phyloP scores from a whole-genome alignment of 305 asterid species.

The Nicotiana rustica region DNA sequence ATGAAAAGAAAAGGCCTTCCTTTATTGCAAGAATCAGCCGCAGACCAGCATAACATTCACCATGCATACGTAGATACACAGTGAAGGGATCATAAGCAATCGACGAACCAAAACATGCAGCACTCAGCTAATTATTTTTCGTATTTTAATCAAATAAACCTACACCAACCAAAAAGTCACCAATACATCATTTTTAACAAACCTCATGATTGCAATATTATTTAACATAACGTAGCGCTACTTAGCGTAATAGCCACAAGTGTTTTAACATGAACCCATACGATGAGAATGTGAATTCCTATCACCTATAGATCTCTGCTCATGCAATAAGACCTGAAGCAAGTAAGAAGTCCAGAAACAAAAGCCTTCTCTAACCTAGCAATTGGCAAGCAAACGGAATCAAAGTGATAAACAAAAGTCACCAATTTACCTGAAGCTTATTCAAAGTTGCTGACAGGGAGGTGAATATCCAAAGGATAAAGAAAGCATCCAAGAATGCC shows the following conservation, averaged over 20 bases:
- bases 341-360: not conserved
- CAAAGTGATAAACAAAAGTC: not conserved
- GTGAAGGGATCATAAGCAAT: not conserved
- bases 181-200: not conserved
- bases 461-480: slow-evolving; percentile 95
- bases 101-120: not conserved
- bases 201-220: not conserved
- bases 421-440: slow-evolving; percentile 88
- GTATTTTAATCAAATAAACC: not conserved
- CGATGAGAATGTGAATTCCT: not conserved
- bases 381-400: not conserved
- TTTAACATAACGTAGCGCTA: not conserved
- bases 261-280: not conserved
- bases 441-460: slow-evolving; percentile 84
- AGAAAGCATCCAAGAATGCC: slow-evolving; percentile 93
- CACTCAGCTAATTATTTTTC: not conserved
- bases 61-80: not conserved
- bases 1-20: not conserved
- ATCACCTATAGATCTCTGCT: slow-evolving; percentile 8
- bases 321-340: not conserved
- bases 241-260: slow-evolving; percentile 6
- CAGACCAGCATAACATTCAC: not conserved
- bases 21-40: slow-evolving; percentile 24
- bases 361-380: slow-evolving; percentile 8
- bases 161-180: not conserved